Evolutionary conservation across 352 stramenopile species (phyloP).

Genomic region (Phytophthora podocarpi): DNA sequence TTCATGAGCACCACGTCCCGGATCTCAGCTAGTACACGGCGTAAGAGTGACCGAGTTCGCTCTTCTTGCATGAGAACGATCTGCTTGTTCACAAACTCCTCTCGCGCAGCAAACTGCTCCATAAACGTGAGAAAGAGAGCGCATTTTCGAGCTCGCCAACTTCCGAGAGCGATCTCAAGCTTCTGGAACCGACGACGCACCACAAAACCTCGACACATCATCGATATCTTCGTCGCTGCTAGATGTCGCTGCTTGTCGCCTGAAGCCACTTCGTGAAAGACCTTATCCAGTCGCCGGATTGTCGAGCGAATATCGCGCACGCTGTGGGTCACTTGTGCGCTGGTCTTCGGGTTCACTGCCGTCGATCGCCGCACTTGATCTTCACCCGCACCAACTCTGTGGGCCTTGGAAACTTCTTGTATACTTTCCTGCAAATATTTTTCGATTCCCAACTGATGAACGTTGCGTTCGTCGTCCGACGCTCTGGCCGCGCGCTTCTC

Average conservation of each 20-base stretch:
- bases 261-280: slow-evolving; percentile 79
- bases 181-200: slow-evolving; percentile 50
- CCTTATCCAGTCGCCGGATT: slow-evolving; percentile 66
- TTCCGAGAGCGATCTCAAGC: slow-evolving; percentile 48
- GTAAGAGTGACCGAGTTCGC: slow-evolving; percentile 41
- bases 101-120: slow-evolving; percentile 67
- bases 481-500: background rate
- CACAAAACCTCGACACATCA: slow-evolving; percentile 58
- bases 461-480: slow-evolving; percentile 9
- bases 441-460: slow-evolving; percentile 51
- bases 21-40: slow-evolving; percentile 61
- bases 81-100: slow-evolving; percentile 66
- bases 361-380: background rate
- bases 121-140: slow-evolving; percentile 47
- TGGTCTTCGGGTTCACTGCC: slow-evolving; percentile 35
- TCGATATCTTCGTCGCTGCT: slow-evolving; percentile 68
- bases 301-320: slow-evolving; percentile 72
- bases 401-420: slow-evolving; percentile 42
- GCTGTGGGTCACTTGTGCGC: slow-evolving; percentile 59
- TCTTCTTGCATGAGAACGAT: slow-evolving; percentile 52
- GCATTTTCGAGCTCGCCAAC: slow-evolving; percentile 59
- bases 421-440: slow-evolving; percentile 56
- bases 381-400: background rate
- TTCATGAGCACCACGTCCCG: slow-evolving; percentile 77
- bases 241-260: slow-evolving; percentile 76